Evolutionary conservation across 768 basidiomycete species (phyloP).

Genomic region (Lenzites betulinus): DNA sequence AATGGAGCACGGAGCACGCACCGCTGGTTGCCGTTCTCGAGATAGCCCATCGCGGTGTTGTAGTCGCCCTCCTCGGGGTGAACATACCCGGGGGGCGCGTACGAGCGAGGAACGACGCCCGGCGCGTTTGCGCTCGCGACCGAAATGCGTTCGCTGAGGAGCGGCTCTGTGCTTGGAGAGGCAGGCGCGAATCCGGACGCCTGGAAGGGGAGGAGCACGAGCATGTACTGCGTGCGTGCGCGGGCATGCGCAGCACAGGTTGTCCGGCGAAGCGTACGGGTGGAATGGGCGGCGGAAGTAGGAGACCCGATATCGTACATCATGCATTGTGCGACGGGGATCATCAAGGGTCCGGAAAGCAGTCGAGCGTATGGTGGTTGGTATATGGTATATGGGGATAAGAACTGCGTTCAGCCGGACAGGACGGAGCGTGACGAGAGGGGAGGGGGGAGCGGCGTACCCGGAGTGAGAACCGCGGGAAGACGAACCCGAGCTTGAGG

Average conservation of each 20-base stretch:
- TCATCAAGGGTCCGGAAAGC: not conserved
- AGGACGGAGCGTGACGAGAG: not conserved
- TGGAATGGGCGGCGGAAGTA: too few relatives aligned
- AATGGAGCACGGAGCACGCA: slow-evolving; percentile 23
- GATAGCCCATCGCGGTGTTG: slow-evolving; percentile 50
- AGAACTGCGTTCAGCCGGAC: not conserved
- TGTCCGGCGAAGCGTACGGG: too few relatives aligned
- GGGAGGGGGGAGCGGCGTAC: slow-evolving; percentile 35
- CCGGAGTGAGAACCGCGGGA: slow-evolving; percentile 48
- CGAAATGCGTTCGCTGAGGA: slow-evolving; percentile 43
- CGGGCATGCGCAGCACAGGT: too few relatives aligned
- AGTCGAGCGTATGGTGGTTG: not conserved
- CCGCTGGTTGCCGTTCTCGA: slow-evolving; percentile 59
- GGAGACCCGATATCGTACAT: too few relatives aligned
- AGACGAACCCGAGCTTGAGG: slow-evolving; percentile 46
- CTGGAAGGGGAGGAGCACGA: slow-evolving; percentile 46
- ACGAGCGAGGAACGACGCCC: slow-evolving; percentile 45
- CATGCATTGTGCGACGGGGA: not conserved
- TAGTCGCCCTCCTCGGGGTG: slow-evolving; percentile 47
- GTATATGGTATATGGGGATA: not conserved
- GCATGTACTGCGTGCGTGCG: slow-evolving; percentile 41
- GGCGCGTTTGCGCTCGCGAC: slow-evolving; percentile 42
- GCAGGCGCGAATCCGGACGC: slow-evolving; percentile 44
- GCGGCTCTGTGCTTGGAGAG: slow-evolving; percentile 24
- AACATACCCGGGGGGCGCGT: slow-evolving; percentile 55